Evolutionary conservation across 2,329 filamentous ascomycete genomes (phyloP), one percentile per base, ranked within the genome.

Genomic region (Lizonia empirigonia): DNA sequence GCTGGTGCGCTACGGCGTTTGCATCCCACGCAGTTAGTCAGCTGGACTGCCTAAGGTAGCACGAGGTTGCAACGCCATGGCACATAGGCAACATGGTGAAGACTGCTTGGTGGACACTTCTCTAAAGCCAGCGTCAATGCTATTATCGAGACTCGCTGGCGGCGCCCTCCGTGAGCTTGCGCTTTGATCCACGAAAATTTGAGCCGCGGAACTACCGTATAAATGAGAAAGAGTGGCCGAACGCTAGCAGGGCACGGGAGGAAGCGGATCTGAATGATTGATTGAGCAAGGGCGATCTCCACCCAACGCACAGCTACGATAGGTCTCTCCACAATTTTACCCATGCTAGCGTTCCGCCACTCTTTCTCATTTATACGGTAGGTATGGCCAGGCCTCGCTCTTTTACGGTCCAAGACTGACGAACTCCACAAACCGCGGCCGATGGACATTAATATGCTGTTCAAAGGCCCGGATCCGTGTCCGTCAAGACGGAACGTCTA

Each of bases 321-420:
- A n/a, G n/a, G n/a, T n/a, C n/a, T n/a, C n/a, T n/a, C n/a, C n/a
- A n/a, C n/a, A n/a, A n/a, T n/a, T n/a, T n/a, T n/a, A n/a, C n/a
- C n/a, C n/a, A n/a, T n/a, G n/a, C n/a, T n/a, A n/a, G n/a, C n/a
- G n/a, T n/a, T n/a, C n/a, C n/a, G n/a, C n/a, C n/a, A n/a, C n/a
- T n/a, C n/a, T n/a, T n/a, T n/a, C n/a, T n/a, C n/a, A n/a, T n/a
- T n/a, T n/a, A n/a, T n/a, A n/a, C n/a, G n/a, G 40, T 33, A 36
- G 40, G 20, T 23, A n/a, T 37, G 44, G 32, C 49, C 38, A 52
- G 49, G 47, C 47, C 49, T 36, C 44, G 30, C 18, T 34, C 12
- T 36, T 42, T 38, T 42, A 47, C 33, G 37, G 26, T 36, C 42
- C 33, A 33, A 44, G 34, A 41, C 32, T 16, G n/a, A 35, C 15